Conservation (phyloP, 106 monocot species). For the Dendrobium officinale region DNA sequence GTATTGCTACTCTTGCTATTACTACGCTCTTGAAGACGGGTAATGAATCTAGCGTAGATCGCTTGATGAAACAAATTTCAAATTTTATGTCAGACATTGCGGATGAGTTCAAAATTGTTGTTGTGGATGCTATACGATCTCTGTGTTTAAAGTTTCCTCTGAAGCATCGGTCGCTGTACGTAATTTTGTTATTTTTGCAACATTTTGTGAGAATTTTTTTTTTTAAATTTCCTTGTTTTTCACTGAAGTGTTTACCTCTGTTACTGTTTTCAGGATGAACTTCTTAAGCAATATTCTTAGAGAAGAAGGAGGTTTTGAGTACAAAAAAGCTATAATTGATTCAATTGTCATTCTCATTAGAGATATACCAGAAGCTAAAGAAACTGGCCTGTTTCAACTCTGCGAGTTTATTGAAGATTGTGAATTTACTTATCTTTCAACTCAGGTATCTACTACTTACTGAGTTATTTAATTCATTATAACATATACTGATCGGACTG, state of each 20-base stretch:
- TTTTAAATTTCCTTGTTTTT: not conserved
- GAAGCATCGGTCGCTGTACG: slow-evolving; percentile 92
- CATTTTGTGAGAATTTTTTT: not conserved
- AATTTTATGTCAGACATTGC: slow-evolving; percentile 99
- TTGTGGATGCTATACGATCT: slow-evolving; percentile 96
- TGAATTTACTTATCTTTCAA: slow-evolving; percentile 97
- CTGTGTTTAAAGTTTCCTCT: slow-evolving; percentile 96
- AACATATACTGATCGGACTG: not conserved
- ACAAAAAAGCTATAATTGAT: slow-evolving; percentile 98
- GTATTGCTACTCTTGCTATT: slow-evolving; percentile 99
- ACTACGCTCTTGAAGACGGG: slow-evolving; percentile 97
- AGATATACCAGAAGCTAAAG: slow-evolving; percentile 99
- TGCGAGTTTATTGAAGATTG: slow-evolving; percentile 99
- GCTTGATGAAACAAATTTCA: slow-evolving; percentile 97
- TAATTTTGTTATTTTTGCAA: not conserved
- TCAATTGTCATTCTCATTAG: slow-evolving; percentile 93
- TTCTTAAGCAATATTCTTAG: slow-evolving; percentile 98
- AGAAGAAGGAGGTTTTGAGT: slow-evolving; percentile 99
- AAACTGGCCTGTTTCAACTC: slow-evolving; percentile 91
- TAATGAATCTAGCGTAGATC: slow-evolving; percentile 96
- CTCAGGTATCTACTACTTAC: slow-evolving; percentile 53
- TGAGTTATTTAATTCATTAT: not conserved
- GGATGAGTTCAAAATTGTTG: slow-evolving; percentile 99
- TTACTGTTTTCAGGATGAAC: slow-evolving; percentile 72
- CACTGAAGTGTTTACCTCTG: not conserved